phyloP scores from a whole-genome alignment of 331 rosid species.

The Quercus lobata region DNA sequence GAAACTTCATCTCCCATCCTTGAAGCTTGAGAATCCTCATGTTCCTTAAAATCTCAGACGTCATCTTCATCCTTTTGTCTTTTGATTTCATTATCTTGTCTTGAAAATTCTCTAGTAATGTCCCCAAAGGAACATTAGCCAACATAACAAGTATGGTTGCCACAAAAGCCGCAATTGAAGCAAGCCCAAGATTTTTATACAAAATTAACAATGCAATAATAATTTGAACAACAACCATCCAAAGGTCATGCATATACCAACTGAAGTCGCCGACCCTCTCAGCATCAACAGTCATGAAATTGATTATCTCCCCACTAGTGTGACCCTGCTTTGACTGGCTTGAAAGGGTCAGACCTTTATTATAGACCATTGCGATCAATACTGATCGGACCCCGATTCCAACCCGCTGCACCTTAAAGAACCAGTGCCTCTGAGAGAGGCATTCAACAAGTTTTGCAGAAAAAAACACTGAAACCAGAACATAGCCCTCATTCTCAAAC shows the following conservation, averaged over 20 bases:
- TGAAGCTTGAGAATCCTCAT: slow-evolving; percentile 78
- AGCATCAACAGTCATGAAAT: slow-evolving; percentile 82
- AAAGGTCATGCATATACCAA: slow-evolving; percentile 76
- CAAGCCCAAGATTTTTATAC: slow-evolving; percentile 69
- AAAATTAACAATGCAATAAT: slow-evolving; percentile 61
- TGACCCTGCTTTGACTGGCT: slow-evolving; percentile 64
- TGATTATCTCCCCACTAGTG: slow-evolving; percentile 78
- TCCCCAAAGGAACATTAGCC: slow-evolving; percentile 64
- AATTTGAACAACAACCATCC: slow-evolving; percentile 64
- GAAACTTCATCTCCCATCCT: slow-evolving; percentile 78
- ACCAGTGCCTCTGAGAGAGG: slow-evolving; percentile 56
- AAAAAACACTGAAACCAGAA: slow-evolving; percentile 58
- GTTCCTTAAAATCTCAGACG: slow-evolving; percentile 63
- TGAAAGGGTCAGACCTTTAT: slow-evolving; percentile 62
- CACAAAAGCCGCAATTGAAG: slow-evolving; percentile 57
- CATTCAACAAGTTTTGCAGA: slow-evolving; percentile 67
- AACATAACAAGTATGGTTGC: slow-evolving; percentile 72
- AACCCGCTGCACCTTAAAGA: slow-evolving; percentile 52
- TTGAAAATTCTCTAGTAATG: slow-evolving; percentile 58
- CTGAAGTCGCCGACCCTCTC: slow-evolving; percentile 68
- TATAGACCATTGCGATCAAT: slow-evolving; percentile 55
- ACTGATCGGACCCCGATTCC: slow-evolving; percentile 55
- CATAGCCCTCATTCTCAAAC: slow-evolving; percentile 58
- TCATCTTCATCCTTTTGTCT: slow-evolving; percentile 59
- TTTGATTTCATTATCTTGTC: slow-evolving; percentile 62